A percentile compares a stretch with the other conserved stretches of the same genome.
These are phyloP conservation scores for Yamadazyma atmosphaerica DNA, from an alignment of 1,139 yeast genomes.

Conservation along the genomic window DNA sequence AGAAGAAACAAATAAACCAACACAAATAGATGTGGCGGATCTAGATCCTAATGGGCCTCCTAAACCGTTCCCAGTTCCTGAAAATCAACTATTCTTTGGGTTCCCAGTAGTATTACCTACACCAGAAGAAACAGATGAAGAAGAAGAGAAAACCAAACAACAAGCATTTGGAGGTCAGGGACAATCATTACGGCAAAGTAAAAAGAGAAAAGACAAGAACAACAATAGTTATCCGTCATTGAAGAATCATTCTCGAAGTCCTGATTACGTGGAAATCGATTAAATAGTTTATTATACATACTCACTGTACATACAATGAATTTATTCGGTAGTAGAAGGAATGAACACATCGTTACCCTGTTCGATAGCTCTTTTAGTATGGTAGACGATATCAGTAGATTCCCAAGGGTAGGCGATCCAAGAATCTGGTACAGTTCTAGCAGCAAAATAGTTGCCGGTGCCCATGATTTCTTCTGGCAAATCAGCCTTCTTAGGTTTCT, in stretches of 20 bases:
- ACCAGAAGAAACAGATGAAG: conserved; percentile 41
- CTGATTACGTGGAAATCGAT: conserved; percentile 81
- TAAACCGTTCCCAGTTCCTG: conserved; percentile 71
- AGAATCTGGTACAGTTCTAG: conserved; percentile 83
- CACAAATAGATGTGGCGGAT: conserved; percentile 31
- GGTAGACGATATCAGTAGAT: conserved; percentile 84
- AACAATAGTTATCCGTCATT: conserved; percentile 38
- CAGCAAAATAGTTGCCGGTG: conserved; percentile 80
- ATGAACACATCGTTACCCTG: conserved; percentile 62
- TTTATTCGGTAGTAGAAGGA: conserved; percentile 31
- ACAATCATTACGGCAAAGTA: conserved; percentile 69
- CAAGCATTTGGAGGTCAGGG: conserved; percentile 60
- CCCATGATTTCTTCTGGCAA: conserved; percentile 65
- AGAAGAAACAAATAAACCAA: conserved; percentile 16
- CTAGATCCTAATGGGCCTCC: conserved; percentile 60
- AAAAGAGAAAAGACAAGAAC: conserved; percentile 67
- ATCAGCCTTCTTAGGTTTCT: conserved; percentile 82
- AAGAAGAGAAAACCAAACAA: conserved; percentile 17
- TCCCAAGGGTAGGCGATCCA: conserved; percentile 99
- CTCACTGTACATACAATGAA: too few relatives aligned
- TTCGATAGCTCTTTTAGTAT: conserved; percentile 74
- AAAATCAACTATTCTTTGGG: conserved; percentile 90
- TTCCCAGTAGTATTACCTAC: conserved; percentile 81
- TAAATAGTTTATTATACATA: too few relatives aligned
- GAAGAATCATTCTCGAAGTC: conserved; percentile 59